These are phyloP conservation scores for Poa annua DNA, from an alignment of 176 grass and related monocot genomes.

Conservation along the genomic window DNA sequence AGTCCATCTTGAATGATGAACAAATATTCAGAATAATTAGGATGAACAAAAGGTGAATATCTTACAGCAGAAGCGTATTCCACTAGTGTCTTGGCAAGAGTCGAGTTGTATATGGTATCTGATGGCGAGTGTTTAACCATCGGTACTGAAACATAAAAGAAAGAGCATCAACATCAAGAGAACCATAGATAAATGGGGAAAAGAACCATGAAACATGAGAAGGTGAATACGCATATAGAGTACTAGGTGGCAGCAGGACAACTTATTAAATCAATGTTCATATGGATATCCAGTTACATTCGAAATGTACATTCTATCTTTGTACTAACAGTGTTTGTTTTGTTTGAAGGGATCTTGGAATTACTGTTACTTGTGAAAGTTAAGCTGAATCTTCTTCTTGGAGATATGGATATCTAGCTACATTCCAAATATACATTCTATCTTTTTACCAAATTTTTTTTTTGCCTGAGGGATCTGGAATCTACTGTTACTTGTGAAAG, in stretches of 20 bases:
- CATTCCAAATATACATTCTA: no score
- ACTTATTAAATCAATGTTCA: background rate
- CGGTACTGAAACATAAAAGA: conserved; percentile 52
- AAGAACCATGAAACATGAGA: background rate
- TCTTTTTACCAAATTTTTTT: background rate
- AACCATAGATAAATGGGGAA: conserved; percentile 14
- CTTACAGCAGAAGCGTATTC: conserved; percentile 93
- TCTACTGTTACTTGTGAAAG: background rate
- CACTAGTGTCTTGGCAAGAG: conserved; percentile 80
- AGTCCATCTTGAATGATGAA: background rate
- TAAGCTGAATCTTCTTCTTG: background rate
- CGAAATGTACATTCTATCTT: background rate
- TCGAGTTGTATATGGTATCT: conserved; percentile 69
- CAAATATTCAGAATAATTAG: background rate
- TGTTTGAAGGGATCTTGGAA: background rate
- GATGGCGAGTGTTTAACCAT: conserved; percentile 41
- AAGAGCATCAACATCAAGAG: background rate
- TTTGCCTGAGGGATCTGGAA: background rate
- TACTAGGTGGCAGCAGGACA: background rate
- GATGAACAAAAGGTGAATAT: conserved; percentile 25
- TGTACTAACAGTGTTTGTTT: background rate
- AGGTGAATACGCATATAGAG: background rate
- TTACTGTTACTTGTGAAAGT: background rate
- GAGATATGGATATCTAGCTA: no score
- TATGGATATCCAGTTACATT: background rate